phyloP scores from a whole-genome alignment of 768 basidiomycete species.

The Russula sp. region DNA sequence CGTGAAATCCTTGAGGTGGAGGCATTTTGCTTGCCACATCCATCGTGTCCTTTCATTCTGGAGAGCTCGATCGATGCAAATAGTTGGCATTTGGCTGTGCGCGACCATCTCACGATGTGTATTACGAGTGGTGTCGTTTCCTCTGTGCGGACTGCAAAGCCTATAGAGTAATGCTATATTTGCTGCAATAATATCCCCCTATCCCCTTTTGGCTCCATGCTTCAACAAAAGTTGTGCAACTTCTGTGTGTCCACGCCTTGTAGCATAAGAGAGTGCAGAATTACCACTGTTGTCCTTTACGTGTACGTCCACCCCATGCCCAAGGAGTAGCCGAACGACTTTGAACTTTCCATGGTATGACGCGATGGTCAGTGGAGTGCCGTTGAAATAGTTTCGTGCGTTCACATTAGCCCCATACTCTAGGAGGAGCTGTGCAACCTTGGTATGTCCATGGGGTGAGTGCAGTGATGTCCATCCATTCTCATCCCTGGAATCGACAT shows the following conservation, averaged over 20 bases:
- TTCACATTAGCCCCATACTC: neutral
- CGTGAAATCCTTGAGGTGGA: too few relatives aligned
- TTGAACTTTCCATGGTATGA: neutral
- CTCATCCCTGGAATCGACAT: neutral
- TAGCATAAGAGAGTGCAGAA: neutral
- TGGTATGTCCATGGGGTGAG: neutral
- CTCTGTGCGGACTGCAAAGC: too few relatives aligned
- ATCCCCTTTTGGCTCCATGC: neutral
- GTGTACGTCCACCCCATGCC: neutral
- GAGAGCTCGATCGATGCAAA: too few relatives aligned
- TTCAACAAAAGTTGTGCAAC: neutral
- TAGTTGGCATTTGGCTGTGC: too few relatives aligned
- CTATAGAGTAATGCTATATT: too few relatives aligned
- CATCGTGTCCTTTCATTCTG: too few relatives aligned
- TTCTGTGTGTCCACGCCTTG: neutral
- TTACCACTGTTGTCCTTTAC: neutral
- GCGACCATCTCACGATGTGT: too few relatives aligned
- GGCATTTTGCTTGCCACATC: too few relatives aligned
- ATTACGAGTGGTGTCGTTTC: too few relatives aligned
- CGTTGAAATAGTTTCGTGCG: neutral
- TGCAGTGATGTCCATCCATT: neutral
- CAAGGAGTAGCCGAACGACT: neutral
- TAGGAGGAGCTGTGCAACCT: neutral
- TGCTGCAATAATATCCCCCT: neutral
- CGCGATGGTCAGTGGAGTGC: neutral